Conservation (phyloP, 2,329 filamentous ascomycete species). For the Cylindrodendrum hubeiense region DNA sequence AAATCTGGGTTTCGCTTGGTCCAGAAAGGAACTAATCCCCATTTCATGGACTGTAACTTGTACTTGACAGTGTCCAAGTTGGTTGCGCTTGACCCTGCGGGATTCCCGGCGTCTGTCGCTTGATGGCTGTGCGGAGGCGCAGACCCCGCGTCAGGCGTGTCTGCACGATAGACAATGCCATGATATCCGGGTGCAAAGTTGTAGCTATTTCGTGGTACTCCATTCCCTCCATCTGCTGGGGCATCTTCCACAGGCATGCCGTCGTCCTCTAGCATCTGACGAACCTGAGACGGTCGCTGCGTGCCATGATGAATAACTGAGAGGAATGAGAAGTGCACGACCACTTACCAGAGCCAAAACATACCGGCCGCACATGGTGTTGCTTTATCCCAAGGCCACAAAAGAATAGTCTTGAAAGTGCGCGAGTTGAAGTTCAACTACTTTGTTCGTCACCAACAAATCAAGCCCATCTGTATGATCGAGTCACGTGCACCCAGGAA, state of each 20-base stretch:
- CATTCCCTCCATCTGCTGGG: conserved; percentile 76
- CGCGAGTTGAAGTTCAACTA: background rate
- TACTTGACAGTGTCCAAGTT: conserved; percentile 64
- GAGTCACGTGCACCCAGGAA: background rate
- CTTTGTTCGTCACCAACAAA: background rate
- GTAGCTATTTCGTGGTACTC: conserved; percentile 78
- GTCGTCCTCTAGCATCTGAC: conserved; percentile 78
- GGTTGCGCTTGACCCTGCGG: background rate
- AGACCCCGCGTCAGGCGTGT: conserved; percentile 72
- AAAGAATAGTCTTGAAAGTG: background rate
- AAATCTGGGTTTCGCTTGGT: conserved; percentile 87
- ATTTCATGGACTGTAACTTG: conserved; percentile 93
- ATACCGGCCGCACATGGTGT: conserved; percentile 54
- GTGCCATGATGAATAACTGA: conserved; percentile 9
- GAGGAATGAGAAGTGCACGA: background rate
- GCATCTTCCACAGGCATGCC: conserved; percentile 79
- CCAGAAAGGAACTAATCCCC: conserved; percentile 96
- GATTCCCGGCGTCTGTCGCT: conserved; percentile 20
- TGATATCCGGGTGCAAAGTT: conserved; percentile 93
- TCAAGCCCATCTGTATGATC: background rate
- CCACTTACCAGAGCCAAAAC: conserved; percentile 49
- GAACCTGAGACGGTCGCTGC: conserved; percentile 82
- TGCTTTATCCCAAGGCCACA: background rate
- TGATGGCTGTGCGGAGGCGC: conserved; percentile 48
- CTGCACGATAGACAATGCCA: conserved; percentile 87